A percentile compares a stretch with the other conserved stretches of the same genome.
Conservation (phyloP, 176 grass and related monocot species). For the Phoenix dactylifera region DNA sequence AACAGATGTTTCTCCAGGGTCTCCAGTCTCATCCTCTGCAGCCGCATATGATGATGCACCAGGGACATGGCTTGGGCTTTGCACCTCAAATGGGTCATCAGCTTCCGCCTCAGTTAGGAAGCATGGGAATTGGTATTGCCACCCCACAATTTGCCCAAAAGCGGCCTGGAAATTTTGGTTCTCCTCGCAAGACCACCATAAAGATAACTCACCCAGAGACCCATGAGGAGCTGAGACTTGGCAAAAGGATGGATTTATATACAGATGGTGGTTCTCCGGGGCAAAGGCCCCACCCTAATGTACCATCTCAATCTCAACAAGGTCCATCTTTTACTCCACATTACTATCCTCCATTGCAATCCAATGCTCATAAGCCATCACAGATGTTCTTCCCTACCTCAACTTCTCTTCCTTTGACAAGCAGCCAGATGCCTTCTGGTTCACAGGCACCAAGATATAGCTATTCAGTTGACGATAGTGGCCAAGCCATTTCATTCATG, state of each 20-base stretch:
- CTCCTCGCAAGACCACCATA: slow-evolving; percentile 41
- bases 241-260: slow-evolving; percentile 24
- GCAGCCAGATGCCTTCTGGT: slow-evolving; percentile 43
- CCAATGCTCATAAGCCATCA: slow-evolving; percentile 35
- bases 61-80: too few species aligned
- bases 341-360: slow-evolving; percentile 36
- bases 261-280: slow-evolving; percentile 24
- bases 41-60: too few species aligned
- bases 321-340: slow-evolving; percentile 21
- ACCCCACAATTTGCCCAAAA: slow-evolving; percentile 41
- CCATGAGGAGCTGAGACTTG: slow-evolving; percentile 71
- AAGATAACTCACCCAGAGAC: slow-evolving; percentile 88
- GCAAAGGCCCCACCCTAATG: slow-evolving; percentile 35
- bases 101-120: neutral
- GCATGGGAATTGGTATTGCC: slow-evolving; percentile 28
- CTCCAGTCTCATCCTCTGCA: too few species aligned
- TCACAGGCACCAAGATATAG: slow-evolving; percentile 43
- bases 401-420: slow-evolving; percentile 27
- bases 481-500: slow-evolving; percentile 27
- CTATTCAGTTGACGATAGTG: slow-evolving; percentile 38
- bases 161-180: slow-evolving; percentile 33
- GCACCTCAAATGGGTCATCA: too few species aligned
- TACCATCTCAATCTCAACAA: slow-evolving; percentile 32
- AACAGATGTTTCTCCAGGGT: too few species aligned
- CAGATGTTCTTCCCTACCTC: slow-evolving; percentile 42